A percentile compares a stretch with the other conserved stretches of the same genome.
Conservation (phyloP, 2,329 filamentous ascomycete species). For the Ceratocystis harringtonii region DNA sequence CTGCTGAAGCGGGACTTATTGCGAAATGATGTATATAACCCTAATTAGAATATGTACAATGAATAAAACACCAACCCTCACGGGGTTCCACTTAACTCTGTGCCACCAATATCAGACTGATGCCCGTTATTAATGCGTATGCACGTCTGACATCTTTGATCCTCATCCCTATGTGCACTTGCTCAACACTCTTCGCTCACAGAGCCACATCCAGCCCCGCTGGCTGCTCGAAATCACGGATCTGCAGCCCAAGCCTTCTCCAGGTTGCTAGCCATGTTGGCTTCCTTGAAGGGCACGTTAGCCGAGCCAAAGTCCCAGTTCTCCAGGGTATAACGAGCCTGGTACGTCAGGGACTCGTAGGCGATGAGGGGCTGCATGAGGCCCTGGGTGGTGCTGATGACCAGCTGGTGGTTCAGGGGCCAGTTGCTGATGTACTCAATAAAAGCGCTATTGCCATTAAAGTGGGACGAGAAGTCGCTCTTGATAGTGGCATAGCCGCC, state of each 20-base stretch:
- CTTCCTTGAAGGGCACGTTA: constrained; percentile 28
- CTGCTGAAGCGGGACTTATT: not conserved
- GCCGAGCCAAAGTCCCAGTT: constrained; percentile 29
- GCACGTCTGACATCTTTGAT: not conserved
- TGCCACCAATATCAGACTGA: not conserved
- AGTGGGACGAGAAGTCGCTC: constrained; percentile 6
- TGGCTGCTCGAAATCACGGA: not conserved
- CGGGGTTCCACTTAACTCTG: not conserved
- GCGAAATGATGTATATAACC: not conserved
- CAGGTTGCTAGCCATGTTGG: constrained; percentile 21
- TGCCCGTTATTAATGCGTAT: not conserved
- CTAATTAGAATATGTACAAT: not conserved
- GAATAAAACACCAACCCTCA: not conserved
- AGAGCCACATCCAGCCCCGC: constrained; percentile 22
- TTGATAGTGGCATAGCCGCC: constrained; percentile 24
- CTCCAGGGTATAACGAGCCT: constrained; percentile 25
- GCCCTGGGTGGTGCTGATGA: constrained; percentile 26
- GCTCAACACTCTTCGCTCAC: not conserved
- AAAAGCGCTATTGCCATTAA: constrained; percentile 19
- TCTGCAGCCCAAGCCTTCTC: constrained; percentile 12
- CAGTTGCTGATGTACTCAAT: constrained; percentile 25
- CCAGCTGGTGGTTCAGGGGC: constrained; percentile 24
- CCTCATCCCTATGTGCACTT: not conserved
- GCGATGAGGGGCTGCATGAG: constrained; percentile 28
- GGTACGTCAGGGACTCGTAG: constrained; percentile 29